Base-by-base conservation (phyloP, 352 stramenopile species). In the Ophiocytium majus region DNA sequence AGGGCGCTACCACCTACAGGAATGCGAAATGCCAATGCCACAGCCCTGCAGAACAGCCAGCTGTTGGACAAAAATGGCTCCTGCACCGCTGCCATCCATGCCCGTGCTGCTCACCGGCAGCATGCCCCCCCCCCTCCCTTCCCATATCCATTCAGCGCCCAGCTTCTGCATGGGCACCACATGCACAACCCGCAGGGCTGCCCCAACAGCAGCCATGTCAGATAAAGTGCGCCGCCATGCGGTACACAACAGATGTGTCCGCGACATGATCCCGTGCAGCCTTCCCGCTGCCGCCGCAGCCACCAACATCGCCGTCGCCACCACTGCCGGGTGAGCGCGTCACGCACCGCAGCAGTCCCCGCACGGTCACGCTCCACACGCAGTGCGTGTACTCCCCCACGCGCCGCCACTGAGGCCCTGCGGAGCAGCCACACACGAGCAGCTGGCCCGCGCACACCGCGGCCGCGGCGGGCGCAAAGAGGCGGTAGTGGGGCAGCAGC, bases 201-300 rank as follows among this genome's bases (percentile, higher is more conserved):
- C n/a, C n/a, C n/a, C n/a, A n/a, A n/a, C n/a, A n/a, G n/a, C n/a
- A n/a, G n/a, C n/a, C n/a, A n/a, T n/a, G n/a, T 78, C 35, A 78
- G 32, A 78, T 43, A 14, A 78, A 43, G 66, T 78, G 66, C 35
- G 66, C 32, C 32, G 66, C 35, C 66, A 78, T 14, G 32, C 66
- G 32, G 35, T 78, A 78, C 35, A 78, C 66, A 14, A 78, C 14
- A 14, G 66, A 78, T 5, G 5, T 5, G 5, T 78, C 5, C 32
- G 66, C 66, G 35, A 78, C 35, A 14, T 78, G 5, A 14, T 78
- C 66, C 66, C 5, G 32, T 17, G 66, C 5, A 17, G 32, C 66
- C 66, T 35, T 78, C 5, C 66, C 35, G 5, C 5, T 57, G 43
- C 43, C 43, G 43, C 43, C 43, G 43, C 43, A 5, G 43, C 43